These are phyloP conservation scores for Protea cynaroides DNA, from an alignment of 164 flowering plant species.

Conservation along the genomic window DNA sequence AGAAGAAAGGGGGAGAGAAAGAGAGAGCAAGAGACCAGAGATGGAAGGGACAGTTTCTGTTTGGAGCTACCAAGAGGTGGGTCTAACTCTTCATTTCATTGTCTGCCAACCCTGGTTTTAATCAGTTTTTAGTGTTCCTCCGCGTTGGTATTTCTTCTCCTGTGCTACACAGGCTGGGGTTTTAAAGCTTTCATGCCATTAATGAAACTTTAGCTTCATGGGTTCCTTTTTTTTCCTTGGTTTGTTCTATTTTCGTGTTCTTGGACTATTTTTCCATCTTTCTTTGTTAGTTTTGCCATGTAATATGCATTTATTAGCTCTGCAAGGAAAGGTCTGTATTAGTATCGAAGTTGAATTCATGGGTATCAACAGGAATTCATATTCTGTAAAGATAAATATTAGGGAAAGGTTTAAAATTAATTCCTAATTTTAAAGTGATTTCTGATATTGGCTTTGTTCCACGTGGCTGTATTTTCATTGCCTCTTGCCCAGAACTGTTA, in stretches of 20 bases:
- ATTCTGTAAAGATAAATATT: no score
- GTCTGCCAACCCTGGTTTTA: no score
- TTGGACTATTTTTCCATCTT: not conserved
- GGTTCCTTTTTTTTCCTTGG: not conserved
- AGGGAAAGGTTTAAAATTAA: no score
- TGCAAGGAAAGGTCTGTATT: not conserved
- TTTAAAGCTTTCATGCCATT: not conserved
- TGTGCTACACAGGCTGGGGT: no score
- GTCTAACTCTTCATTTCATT: no score
- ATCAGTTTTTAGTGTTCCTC: no score
- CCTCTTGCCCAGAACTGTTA: no score
- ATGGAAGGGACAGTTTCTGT: constrained; percentile 11
- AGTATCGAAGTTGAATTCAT: not conserved
- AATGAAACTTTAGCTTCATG: not conserved
- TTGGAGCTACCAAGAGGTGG: constrained; percentile 11
- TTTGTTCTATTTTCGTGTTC: not conserved
- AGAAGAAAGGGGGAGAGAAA: no score
- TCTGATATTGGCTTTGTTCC: no score
- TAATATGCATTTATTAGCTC: not conserved
- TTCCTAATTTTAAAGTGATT: no score
- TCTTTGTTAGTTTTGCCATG: not conserved
- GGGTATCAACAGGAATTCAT: not conserved
- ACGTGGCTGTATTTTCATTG: no score
- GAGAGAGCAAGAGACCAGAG: not conserved
- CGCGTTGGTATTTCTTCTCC: no score